Conservation (phyloP, 2,329 filamentous ascomycete species). For the Colletotrichum brevisporum region DNA sequence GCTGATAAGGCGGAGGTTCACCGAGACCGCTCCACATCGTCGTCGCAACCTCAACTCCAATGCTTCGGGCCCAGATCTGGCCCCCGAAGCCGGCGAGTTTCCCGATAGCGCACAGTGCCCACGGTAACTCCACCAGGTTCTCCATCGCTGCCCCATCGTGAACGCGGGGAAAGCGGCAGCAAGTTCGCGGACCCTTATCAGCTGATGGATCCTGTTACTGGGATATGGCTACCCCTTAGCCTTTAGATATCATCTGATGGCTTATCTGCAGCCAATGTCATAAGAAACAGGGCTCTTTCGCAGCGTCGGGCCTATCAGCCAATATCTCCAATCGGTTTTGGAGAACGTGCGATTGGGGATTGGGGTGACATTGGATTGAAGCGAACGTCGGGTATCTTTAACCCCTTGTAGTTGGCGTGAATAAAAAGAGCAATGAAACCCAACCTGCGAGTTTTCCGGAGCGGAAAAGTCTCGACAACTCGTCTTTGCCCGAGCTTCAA, state of each 20-base stretch:
- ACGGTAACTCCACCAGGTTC: slow-evolving; percentile 30
- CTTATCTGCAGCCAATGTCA: slow-evolving; percentile 31
- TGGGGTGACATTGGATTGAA: not conserved
- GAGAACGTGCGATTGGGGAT: not conserved
- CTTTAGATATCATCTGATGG: slow-evolving; percentile 12
- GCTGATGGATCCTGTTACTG: slow-evolving; percentile 14
- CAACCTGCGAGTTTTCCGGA: slow-evolving; percentile 12
- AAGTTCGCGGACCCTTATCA: slow-evolving; percentile 23
- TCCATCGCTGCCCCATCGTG: slow-evolving; percentile 12
- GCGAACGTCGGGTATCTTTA: slow-evolving; percentile 13
- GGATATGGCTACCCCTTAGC: slow-evolving; percentile 18
- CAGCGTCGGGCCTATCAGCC: slow-evolving; percentile 9
- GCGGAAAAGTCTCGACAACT: slow-evolving; percentile 24
- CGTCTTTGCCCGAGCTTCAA: slow-evolving; percentile 9
- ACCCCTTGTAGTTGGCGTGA: slow-evolving; percentile 7
- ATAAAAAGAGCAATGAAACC: slow-evolving; percentile 12
- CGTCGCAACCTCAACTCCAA: not conserved
- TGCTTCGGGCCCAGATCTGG: slow-evolving; percentile 20
- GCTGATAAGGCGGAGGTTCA: slow-evolving; percentile 41
- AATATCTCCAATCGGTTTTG: not conserved
- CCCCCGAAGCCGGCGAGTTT: slow-evolving; percentile 4
- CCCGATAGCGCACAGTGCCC: slow-evolving; percentile 21
- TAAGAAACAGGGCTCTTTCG: not conserved
- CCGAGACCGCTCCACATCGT: slow-evolving; percentile 30
- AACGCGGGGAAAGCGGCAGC: slow-evolving; percentile 29